These are phyloP conservation scores for Calonectria fujianensis DNA, from an alignment of 2,329 filamentous ascomycete species.

Conservation along the genomic window DNA sequence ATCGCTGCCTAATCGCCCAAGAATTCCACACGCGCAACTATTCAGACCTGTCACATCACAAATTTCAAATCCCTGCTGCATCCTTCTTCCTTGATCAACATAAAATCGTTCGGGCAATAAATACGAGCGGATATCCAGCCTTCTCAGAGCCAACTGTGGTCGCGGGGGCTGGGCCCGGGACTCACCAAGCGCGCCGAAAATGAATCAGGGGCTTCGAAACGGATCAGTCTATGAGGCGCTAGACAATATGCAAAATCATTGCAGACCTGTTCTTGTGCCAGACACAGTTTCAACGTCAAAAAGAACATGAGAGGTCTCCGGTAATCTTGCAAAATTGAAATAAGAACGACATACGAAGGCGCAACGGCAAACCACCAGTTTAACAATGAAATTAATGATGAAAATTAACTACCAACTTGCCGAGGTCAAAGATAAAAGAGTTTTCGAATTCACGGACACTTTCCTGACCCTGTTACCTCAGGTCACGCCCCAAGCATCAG, in stretches of 20 bases:
- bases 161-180: neutral
- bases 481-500: neutral
- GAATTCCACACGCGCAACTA: slow-evolving; percentile 12
- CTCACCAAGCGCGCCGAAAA: neutral
- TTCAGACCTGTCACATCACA: neutral
- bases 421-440: neutral
- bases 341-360: neutral
- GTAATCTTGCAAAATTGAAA: neutral
- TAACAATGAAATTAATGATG: neutral
- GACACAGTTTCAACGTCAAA: neutral
- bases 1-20: slow-evolving; percentile 61
- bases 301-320: neutral
- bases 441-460: neutral
- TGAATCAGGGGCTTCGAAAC: neutral
- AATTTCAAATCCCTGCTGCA: neutral
- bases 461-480: neutral
- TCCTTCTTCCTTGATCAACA: neutral
- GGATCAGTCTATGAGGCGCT: neutral
- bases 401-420: neutral
- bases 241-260: neutral
- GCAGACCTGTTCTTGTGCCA: no score
- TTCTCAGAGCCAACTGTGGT: neutral
- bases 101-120: neutral
- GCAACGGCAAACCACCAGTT: neutral
- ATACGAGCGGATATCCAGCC: neutral